Percentiles rank a stretch among this genome's conserved stretches.
Conservation (phyloP, 306 rosid species). For the Inga leiocalycina region DNA sequence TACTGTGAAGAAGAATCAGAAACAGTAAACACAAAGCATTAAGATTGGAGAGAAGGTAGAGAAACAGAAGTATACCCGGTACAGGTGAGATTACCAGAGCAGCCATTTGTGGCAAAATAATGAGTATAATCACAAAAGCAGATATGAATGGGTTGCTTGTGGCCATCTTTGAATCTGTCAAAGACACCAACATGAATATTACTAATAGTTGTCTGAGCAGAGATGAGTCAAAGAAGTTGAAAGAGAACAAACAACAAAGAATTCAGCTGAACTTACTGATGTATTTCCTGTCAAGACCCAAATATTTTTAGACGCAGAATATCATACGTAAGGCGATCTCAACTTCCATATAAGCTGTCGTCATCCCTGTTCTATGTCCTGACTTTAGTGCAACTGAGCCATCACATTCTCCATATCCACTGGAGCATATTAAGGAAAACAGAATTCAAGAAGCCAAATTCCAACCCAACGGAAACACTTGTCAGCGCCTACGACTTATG, state of each 20-base stretch:
- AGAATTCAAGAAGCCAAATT: slow-evolving; percentile 9
- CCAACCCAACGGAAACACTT: slow-evolving; percentile 11
- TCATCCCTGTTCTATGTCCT: no score
- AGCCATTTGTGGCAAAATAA: slow-evolving; percentile 37
- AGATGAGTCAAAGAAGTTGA: not conserved
- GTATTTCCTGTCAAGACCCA: not conserved
- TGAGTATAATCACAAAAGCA: slow-evolving; percentile 30
- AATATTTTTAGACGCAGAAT: not conserved
- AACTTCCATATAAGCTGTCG: not conserved
- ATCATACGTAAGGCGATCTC: not conserved
- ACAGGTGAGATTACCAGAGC: slow-evolving; percentile 27
- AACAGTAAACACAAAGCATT: not conserved
- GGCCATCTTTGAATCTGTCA: slow-evolving; percentile 49
- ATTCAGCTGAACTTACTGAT: not conserved
- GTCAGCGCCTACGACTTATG: no score
- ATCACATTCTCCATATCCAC: not conserved
- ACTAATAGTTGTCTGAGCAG: not conserved
- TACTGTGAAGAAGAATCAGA: not conserved
- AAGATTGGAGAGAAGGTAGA: not conserved
- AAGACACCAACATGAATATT: slow-evolving; percentile 9
- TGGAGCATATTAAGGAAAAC: not conserved
- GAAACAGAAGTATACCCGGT: slow-evolving; percentile 42
- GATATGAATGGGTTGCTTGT: slow-evolving; percentile 9
- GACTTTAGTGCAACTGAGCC: not conserved
- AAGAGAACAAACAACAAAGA: not conserved